Percentiles rank a stretch among this genome's conserved stretches.
Evolutionary conservation across 2,329 filamentous ascomycete species (phyloP).

Genomic region (Biscogniauxia sp.): DNA sequence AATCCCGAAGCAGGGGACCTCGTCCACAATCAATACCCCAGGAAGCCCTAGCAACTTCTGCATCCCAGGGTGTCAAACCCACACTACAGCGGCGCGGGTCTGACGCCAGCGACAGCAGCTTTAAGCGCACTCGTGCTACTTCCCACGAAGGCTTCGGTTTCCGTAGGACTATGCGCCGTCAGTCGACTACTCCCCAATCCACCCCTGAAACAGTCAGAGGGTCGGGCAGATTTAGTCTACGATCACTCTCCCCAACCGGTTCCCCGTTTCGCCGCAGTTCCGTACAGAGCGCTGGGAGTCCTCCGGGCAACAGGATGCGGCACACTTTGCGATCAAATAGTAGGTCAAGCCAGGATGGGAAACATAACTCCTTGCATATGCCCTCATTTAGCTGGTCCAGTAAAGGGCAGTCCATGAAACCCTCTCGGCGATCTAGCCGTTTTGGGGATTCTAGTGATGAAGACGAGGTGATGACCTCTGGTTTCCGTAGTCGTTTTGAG

Average conservation of each 20-base stretch:
- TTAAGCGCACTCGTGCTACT: constrained; percentile 61
- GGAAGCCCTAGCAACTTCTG: constrained; percentile 8
- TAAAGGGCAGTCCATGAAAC: constrained; percentile 29
- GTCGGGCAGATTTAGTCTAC: constrained; percentile 66
- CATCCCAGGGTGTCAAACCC: constrained; percentile 21
- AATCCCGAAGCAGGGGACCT: constrained; percentile 4
- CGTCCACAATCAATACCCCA: constrained; percentile 7
- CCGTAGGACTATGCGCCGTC: constrained; percentile 73
- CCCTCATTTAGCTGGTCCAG: constrained; percentile 43
- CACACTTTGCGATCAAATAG: constrained; percentile 43
- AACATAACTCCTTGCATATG: constrained; percentile 38
- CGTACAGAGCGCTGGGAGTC: constrained; percentile 40
- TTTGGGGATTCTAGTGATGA: constrained; percentile 66
- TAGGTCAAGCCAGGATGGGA: constrained; percentile 36
- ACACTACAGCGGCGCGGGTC: constrained; percentile 54
- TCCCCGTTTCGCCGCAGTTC: constrained; percentile 48
- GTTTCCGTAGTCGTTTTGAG: constrained; percentile 60
- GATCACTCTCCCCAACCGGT: constrained; percentile 66
- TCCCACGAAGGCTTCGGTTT: constrained; percentile 56
- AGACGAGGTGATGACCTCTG: constrained; percentile 37
- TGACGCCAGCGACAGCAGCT: constrained; percentile 77
- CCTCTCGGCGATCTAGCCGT: constrained; percentile 40
- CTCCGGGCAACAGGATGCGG: constrained; percentile 42
- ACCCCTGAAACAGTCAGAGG: constrained; percentile 38
- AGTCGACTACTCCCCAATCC: constrained; percentile 36